Evolutionary conservation across 2,329 filamentous ascomycete genomes (phyloP).

Genomic region (Trichophyton rubrum): DNA sequence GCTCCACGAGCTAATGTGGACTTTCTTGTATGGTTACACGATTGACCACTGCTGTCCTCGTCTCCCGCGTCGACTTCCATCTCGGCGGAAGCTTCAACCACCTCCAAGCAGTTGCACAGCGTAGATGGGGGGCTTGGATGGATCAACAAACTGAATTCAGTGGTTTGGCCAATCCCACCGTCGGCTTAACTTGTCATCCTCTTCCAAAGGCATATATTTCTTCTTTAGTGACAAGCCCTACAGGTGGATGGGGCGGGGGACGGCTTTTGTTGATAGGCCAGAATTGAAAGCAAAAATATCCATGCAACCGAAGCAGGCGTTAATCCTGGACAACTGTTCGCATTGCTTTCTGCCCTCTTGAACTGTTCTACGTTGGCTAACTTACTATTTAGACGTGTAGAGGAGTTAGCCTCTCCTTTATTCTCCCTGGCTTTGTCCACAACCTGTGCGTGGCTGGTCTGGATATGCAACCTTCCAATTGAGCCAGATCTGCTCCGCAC

Average conservation of each 20-base stretch:
- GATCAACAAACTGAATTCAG: neutral
- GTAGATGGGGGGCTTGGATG: neutral
- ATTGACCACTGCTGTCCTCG: neutral
- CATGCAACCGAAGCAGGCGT: neutral
- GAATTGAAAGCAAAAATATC: neutral
- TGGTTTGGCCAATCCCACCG: neutral
- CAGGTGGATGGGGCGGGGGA: neutral
- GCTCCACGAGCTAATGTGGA: constrained; percentile 3
- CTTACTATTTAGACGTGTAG: neutral
- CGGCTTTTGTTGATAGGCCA: neutral
- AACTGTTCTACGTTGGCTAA: neutral
- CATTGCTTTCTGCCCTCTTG: no score
- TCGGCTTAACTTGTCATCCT: neutral
- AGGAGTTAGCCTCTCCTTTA: neutral
- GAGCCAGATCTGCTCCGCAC: neutral
- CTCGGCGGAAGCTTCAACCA: neutral
- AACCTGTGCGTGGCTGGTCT: neutral
- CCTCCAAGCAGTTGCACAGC: neutral
- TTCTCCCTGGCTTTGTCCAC: neutral
- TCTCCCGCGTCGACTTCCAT: neutral
- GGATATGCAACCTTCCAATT: neutral
- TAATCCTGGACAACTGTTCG: neutral
- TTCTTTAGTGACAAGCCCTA: neutral
- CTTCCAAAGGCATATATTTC: neutral
- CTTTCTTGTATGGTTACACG: neutral